These are phyloP conservation scores for Arthromyces matolae DNA, from an alignment of 768 basidiomycete species.

Conservation along the genomic window DNA sequence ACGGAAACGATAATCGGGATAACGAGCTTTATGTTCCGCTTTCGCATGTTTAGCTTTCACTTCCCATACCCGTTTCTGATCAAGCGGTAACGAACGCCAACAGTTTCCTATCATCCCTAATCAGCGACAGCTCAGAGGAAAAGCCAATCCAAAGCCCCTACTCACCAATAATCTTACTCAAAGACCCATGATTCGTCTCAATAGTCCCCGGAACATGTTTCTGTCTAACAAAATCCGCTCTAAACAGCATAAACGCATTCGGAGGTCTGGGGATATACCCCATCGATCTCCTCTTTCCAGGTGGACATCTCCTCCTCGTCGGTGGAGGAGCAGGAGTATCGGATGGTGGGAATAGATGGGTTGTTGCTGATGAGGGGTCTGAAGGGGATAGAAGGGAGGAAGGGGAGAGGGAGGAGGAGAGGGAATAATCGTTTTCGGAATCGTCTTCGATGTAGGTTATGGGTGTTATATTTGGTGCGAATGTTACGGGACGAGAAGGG, in stretches of 20 bases:
- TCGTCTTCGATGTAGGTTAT: conserved; percentile 26
- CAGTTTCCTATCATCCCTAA: conserved; percentile 75
- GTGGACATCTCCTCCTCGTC: conserved; percentile 47
- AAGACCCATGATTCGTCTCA: conserved; percentile 34
- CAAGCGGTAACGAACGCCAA: conserved; percentile 67
- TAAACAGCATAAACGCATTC: conserved; percentile 86
- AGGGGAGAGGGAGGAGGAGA: no score
- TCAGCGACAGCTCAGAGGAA: conserved; percentile 20
- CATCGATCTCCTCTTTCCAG: conserved; percentile 55
- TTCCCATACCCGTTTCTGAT: conserved; percentile 74
- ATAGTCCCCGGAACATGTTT: conserved; percentile 77
- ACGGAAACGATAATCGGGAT: conserved; percentile 63
- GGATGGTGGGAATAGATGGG: conserved; percentile 54
- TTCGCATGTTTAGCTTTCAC: conserved; percentile 68
- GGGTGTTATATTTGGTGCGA: conserved; percentile 39
- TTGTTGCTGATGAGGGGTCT: conserved; percentile 29
- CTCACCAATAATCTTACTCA: conserved; percentile 50
- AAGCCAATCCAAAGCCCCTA: conserved; percentile 24
- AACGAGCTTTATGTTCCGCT: conserved; percentile 63
- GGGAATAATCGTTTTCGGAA: no score
- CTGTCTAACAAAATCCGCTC: conserved; percentile 75
- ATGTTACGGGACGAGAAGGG: conserved; percentile 47
- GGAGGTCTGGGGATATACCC: conserved; percentile 78
- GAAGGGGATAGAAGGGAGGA: conserved; percentile 23
- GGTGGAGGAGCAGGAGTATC: conserved; percentile 34